phyloP scores from a whole-genome alignment of 2,329 filamentous ascomycete genomes.

The Alternaria longipes region DNA sequence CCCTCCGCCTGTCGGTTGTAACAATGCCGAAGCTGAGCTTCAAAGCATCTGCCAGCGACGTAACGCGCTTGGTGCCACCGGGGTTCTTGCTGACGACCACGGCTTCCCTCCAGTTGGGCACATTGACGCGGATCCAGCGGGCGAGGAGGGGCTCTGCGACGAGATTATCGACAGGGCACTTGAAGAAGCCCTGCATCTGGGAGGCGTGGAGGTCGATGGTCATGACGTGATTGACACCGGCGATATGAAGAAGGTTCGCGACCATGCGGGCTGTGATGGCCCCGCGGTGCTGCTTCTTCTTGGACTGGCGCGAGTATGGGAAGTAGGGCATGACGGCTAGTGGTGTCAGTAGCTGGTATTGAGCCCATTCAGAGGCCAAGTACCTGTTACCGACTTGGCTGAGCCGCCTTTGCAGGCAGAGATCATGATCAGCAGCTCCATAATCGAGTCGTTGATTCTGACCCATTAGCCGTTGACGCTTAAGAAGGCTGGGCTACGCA shows the following conservation, averaged over 20 bases:
- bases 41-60: constrained; percentile 90
- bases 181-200: constrained; percentile 99
- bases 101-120: constrained; percentile 85
- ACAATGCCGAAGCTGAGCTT: constrained; percentile 99
- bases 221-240: constrained; percentile 96
- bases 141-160: constrained; percentile 95
- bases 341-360: constrained; percentile 22
- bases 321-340: constrained; percentile 91
- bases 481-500: constrained; percentile 40
- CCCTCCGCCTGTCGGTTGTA: constrained; percentile 73
- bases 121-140: constrained; percentile 91
- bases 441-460: constrained; percentile 95
- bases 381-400: constrained; percentile 95
- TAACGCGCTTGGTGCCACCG: constrained; percentile 95
- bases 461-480: constrained; percentile 33
- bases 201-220: constrained; percentile 90
- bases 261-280: constrained; percentile 98
- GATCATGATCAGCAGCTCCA: constrained; percentile 99
- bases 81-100: constrained; percentile 99
- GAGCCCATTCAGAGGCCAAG: constrained; percentile 39
- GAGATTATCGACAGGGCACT: constrained; percentile 95
- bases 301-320: constrained; percentile 98
- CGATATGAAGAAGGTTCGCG: constrained; percentile 90
- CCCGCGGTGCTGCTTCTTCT: constrained; percentile 97
- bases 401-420: constrained; percentile 98